Base-by-base conservation (phyloP, 768 basidiomycete species). In the Rhodotorula babjevae region DNA sequence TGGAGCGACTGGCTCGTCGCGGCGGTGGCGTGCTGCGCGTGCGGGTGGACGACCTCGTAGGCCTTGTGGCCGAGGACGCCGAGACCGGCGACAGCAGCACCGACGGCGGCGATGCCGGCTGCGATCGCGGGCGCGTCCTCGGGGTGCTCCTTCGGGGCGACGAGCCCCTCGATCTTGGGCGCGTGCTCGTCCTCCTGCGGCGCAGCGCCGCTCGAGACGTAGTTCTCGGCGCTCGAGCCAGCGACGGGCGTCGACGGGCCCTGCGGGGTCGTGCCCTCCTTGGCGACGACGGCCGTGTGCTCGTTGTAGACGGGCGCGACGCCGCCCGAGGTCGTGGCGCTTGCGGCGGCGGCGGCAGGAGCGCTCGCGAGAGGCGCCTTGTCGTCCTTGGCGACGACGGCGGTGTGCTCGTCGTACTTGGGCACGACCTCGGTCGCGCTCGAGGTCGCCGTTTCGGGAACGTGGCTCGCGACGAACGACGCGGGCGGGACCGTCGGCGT, bases 71-170 rank as follows among this genome's bases (percentile, higher is more conserved):
- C 67, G 52, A 65, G 65, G 12, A 78, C 55, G n/a, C 58, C 59
- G 8, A 71, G 74, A 0, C 71, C 55, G 9, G 68, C 69, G 11
- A 72, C 64, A 55, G 76, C 78, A 0, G 78, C 77, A 25, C 71
- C 61, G 63, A 76, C 40, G 29, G 58, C 58, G 63, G 72, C 62
- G 71, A 72, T 3, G 68, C 63, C 33, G 61, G 73, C 46, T 64
- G 64, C 36, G 52, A 60, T 18, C 55, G 36, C 8, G 72, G 76
- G 53, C 72, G 58, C 23, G 49, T 46, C 50, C 31, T 67, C 67
- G 5, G 71, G 71, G 25, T 72, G 49, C 29, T 72, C 71, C 33
- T 61, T 64, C 21, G 71, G 71, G 3, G 71, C 71, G 59, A 72
- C 47, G 53, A 57, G 25, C 42, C 71, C 71, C 27, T 68, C 57